A percentile compares a stretch with the other conserved stretches of the same genome.
These are phyloP conservation scores for Lecanicillium sp. DNA, from an alignment of 2,329 filamentous ascomycete species.

Conservation along the genomic window DNA sequence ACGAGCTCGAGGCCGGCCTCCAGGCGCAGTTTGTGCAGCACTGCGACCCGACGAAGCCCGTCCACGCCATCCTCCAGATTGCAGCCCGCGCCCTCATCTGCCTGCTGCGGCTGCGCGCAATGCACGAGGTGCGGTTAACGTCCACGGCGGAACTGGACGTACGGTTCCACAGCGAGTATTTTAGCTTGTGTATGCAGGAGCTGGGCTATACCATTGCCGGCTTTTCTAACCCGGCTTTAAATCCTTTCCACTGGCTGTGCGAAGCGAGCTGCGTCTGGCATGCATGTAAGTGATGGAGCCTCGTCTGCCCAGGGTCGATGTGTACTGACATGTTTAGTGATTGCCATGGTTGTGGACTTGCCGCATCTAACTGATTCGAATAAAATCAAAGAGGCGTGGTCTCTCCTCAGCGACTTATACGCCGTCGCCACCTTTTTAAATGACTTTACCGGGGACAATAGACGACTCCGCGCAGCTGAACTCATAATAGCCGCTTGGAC, in stretches of 20 bases:
- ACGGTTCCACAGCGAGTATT: neutral
- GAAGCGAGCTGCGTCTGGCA: constrained; percentile 1
- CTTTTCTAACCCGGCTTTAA: neutral
- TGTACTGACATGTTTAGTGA: too few species aligned
- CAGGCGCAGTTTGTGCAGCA: neutral
- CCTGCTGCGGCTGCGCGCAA: neutral
- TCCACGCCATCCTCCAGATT: neutral
- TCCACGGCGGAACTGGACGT: neutral
- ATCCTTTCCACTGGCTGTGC: neutral
- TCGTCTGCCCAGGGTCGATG: too few species aligned
- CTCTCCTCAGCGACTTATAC: neutral
- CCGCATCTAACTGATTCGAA: too few species aligned
- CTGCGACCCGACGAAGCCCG: neutral
- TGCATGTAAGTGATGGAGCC: constrained; percentile 2
- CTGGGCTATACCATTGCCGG: neutral
- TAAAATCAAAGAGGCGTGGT: neutral
- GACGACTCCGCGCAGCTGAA: neutral
- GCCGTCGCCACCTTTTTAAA: neutral
- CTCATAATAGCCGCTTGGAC: neutral
- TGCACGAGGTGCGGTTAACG: neutral
- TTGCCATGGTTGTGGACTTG: too few species aligned
- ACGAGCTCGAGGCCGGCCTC: neutral
- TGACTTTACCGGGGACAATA: neutral
- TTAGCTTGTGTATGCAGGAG: neutral
- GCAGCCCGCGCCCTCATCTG: constrained; percentile 5